These are phyloP conservation scores for Tetragonia tetragonoides DNA, from an alignment of 148 eudicot species.

Conservation along the genomic window DNA sequence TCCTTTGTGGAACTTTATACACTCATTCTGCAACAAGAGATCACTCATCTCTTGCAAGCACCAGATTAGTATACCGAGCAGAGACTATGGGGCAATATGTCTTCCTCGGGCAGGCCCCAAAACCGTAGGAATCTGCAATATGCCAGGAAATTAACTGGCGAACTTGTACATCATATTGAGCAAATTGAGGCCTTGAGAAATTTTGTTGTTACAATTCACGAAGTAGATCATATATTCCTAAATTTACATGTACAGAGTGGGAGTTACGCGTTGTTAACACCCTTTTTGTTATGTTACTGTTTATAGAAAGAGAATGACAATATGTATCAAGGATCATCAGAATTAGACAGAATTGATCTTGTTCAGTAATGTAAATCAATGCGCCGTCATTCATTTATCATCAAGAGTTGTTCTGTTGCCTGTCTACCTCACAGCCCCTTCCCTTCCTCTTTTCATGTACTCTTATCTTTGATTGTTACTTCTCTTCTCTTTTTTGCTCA, in stretches of 20 bases:
- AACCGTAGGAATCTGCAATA: slow-evolving; percentile 2
- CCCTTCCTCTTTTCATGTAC: neutral
- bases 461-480: neutral
- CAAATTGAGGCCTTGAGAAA: neutral
- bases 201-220: slow-evolving; percentile 12
- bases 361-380: slow-evolving; percentile 16
- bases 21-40: slow-evolving; percentile 8
- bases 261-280: slow-evolving; percentile 27
- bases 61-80: neutral
- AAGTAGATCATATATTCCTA: slow-evolving; percentile 17
- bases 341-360: neutral
- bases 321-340: neutral
- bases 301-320: neutral
- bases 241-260: slow-evolving; percentile 26
- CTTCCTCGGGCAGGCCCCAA: slow-evolving; percentile 14
- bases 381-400: slow-evolving; percentile 5
- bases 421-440: neutral
- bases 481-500: neutral
- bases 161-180: neutral
- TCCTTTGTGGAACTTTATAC: neutral
- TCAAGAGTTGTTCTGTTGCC: neutral
- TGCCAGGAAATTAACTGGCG: neutral
- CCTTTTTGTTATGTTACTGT: slow-evolving; percentile 3
- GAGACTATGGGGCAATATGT: neutral
- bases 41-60: neutral